Conservation (phyloP, 2,329 filamentous ascomycete species). For the Xylariaceae sp. region DNA sequence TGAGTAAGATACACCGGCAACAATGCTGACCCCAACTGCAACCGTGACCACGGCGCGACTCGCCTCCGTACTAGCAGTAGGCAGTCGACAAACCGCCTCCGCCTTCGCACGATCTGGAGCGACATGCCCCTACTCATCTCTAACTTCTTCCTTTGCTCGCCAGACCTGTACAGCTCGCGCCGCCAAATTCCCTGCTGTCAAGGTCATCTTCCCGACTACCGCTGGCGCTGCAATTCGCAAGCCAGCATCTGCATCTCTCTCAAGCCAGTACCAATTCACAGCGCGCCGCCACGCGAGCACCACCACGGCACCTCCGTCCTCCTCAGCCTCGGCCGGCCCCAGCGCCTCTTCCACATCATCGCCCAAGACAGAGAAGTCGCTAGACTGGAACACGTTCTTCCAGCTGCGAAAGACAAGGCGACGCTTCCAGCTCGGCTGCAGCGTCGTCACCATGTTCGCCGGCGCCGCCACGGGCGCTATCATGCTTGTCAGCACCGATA, state of each 20-base stretch:
- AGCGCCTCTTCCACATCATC: constrained; percentile 27
- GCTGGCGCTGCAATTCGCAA: too few relatives aligned
- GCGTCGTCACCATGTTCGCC: constrained; percentile 59
- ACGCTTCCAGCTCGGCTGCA: constrained; percentile 76
- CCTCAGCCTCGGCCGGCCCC: constrained; percentile 24
- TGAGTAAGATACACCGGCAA: constrained; percentile 1
- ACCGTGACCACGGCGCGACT: constrained; percentile 26
- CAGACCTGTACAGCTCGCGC: constrained; percentile 21
- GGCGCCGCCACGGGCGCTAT: constrained; percentile 61
- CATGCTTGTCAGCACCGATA: constrained; percentile 65
- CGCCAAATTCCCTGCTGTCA: constrained; percentile 18
- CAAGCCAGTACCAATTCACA: constrained; percentile 23
- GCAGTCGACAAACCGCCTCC: constrained; percentile 26
- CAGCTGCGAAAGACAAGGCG: constrained; percentile 80
- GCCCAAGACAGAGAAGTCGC: constrained; percentile 22
- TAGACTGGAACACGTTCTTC: constrained; percentile 93
- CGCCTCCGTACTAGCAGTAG: constrained; percentile 25
- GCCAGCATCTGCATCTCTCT: constrained; percentile 13
- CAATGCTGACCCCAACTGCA: constrained; percentile 27
- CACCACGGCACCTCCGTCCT: constrained; percentile 25
- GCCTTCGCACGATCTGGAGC: constrained; percentile 25
- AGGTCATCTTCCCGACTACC: constrained; percentile 10
- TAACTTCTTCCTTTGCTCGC: constrained; percentile 19
- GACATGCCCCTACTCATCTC: constrained; percentile 22
- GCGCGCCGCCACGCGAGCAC: constrained; percentile 25